Percentiles rank a stretch among this genome's conserved stretches.
phyloP scores from a whole-genome alignment of 2,329 filamentous ascomycete genomes.

The Dryadomyces sulphureus region DNA sequence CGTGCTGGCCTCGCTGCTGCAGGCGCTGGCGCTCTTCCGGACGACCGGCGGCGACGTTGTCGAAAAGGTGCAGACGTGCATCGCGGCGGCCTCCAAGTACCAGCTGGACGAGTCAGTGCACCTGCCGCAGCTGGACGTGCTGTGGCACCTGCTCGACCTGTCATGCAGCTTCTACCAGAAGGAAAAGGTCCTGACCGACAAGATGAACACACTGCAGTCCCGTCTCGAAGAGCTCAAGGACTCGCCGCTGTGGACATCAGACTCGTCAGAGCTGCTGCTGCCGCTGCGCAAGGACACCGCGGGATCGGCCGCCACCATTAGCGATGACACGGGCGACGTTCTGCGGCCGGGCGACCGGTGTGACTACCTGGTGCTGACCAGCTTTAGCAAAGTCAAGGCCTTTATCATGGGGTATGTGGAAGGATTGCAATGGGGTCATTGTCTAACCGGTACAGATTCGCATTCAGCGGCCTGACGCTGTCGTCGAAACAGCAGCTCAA shows the following conservation, averaged over 20 bases:
- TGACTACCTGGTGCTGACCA: slow-evolving; percentile 45
- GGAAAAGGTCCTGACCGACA: slow-evolving; percentile 38
- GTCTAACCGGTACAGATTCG: slow-evolving; percentile 27
- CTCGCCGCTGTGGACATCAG: slow-evolving; percentile 28
- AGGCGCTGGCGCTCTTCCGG: slow-evolving; percentile 55
- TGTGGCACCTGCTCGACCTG: slow-evolving; percentile 55
- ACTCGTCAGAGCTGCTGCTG: slow-evolving; percentile 34
- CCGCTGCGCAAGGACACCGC: slow-evolving; percentile 38
- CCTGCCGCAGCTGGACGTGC: slow-evolving; percentile 50
- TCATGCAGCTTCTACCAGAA: slow-evolving; percentile 53
- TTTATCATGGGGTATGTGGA: slow-evolving; percentile 37
- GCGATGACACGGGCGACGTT: slow-evolving; percentile 40
- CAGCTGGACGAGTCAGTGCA: slow-evolving; percentile 50
- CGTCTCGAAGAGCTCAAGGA: slow-evolving; percentile 42
- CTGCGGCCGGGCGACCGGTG: slow-evolving; percentile 32
- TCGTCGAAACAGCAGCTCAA: slow-evolving; percentile 21
- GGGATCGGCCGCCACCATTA: slow-evolving; percentile 32
- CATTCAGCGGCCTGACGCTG: slow-evolving; percentile 36
- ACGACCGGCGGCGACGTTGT: slow-evolving; percentile 48
- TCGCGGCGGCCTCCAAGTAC: slow-evolving; percentile 58
- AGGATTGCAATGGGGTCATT: background rate
- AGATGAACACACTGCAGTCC: slow-evolving; percentile 46
- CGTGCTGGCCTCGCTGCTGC: slow-evolving; percentile 50
- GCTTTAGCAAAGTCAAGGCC: slow-evolving; percentile 45
- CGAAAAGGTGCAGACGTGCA: slow-evolving; percentile 56